These are phyloP conservation scores for Cercospora brassicicola DNA, from an alignment of 2,329 filamentous ascomycete species.

Conservation along the genomic window DNA sequence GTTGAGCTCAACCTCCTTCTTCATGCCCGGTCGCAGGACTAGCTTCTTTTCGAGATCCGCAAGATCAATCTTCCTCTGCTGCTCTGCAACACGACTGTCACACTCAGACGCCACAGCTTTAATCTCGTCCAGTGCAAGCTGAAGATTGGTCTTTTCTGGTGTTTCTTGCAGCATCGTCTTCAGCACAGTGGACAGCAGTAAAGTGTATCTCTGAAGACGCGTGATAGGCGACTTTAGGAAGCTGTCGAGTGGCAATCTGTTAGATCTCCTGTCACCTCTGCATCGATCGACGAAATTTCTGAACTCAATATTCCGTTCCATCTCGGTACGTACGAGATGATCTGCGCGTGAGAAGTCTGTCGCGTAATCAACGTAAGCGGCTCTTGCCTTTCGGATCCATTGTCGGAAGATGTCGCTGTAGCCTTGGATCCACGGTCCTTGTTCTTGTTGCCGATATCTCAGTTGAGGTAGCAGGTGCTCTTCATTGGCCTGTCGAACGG, in stretches of 20 bases:
- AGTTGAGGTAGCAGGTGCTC: constrained; percentile 88
- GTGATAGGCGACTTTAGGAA: constrained; percentile 93
- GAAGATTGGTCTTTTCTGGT: constrained; percentile 84
- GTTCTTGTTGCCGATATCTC: constrained; percentile 94
- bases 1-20: constrained; percentile 77
- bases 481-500: constrained; percentile 86
- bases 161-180: constrained; percentile 80
- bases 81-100: constrained; percentile 87
- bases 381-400: constrained; percentile 93
- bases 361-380: constrained; percentile 89
- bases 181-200: constrained; percentile 78
- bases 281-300: constrained; percentile 79
- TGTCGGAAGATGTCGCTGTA: constrained; percentile 98
- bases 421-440: constrained; percentile 89
- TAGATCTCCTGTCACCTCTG: constrained; percentile 73
- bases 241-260: constrained; percentile 87
- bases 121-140: constrained; percentile 86
- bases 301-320: constrained; percentile 82
- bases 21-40: constrained; percentile 82
- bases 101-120: constrained; percentile 86
- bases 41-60: constrained; percentile 81
- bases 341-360: constrained; percentile 80
- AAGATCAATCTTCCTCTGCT: constrained; percentile 85
- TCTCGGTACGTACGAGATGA: constrained; percentile 79
- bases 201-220: constrained; percentile 81